These are phyloP conservation scores for Sporothrix schenckii DNA, from an alignment of 2,329 filamentous ascomycete genomes.

Conservation along the genomic window DNA sequence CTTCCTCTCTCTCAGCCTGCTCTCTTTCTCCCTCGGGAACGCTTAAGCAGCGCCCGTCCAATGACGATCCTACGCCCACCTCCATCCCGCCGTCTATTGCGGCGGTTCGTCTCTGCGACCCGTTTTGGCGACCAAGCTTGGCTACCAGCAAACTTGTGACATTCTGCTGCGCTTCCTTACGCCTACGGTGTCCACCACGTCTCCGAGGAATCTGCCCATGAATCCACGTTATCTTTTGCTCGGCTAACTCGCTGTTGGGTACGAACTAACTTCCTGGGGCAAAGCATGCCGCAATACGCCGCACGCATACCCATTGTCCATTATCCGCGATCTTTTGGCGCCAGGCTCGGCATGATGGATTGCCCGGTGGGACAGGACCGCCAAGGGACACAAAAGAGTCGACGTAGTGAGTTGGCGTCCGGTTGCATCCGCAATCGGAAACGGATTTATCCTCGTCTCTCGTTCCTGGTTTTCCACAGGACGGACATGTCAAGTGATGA, in stretches of 20 bases:
- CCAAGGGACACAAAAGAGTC: not conserved
- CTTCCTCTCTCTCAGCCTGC: not conserved
- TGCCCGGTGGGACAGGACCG: not conserved
- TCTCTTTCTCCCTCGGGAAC: not conserved
- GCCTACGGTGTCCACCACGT: not conserved
- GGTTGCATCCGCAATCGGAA: not conserved
- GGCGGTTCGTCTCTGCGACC: slow-evolving; percentile 14
- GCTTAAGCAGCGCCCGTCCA: slow-evolving; percentile 25
- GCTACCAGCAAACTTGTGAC: not conserved
- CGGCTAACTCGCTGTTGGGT: not conserved
- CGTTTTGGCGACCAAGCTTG: slow-evolving; percentile 22
- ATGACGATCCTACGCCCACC: not conserved
- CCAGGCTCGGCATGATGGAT: slow-evolving; percentile 10
- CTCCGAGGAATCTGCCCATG: not conserved
- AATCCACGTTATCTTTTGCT: not conserved
- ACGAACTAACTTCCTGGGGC: no score
- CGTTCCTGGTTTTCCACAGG: not conserved
- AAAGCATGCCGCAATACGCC: not conserved
- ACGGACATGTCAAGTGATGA: not conserved
- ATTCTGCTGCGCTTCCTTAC: not conserved
- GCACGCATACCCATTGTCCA: not conserved
- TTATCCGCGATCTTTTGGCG: not conserved
- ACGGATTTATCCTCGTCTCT: not conserved
- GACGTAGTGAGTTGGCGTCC: not conserved
- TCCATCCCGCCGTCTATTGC: not conserved